Base-by-base conservation (phyloP, 768 basidiomycete genomes). In the Boletus tomentosulus region DNA sequence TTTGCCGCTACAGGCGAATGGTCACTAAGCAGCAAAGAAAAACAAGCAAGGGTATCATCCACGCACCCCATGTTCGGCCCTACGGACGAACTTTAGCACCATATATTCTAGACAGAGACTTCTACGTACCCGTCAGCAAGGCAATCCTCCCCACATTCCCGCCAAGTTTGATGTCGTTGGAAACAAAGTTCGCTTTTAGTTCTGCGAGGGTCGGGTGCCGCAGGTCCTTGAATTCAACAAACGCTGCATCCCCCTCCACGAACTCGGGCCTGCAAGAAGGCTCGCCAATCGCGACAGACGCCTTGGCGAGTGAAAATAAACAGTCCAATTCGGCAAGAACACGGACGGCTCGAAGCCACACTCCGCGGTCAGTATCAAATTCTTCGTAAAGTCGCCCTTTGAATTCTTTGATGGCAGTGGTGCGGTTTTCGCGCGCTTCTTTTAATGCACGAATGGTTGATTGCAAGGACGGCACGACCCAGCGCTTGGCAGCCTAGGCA, bases 281-380 rank as follows among this genome's bases (percentile, higher is more conserved):
- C 69, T 97, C 92, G 42, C 93, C 95, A 39, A 99, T 79, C 9
- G 90, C 89, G n/a, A 73, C 68, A 1, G 94, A 97, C 1, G 92
- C 81, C 69, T 92, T 95, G 5, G 96, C 89, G 45, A 98, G 73
- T 60, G 91, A 92, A 68, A 96, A 84, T 22, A 99, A 73, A 69
- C 97, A 99, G 69, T 99, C 97, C n/a, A 99, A 77, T 72, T 99
- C 95, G 7, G 97, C 88, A 47, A 96, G 80, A 15, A 92, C 85
- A 35, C 91, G 83, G 57, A 94, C 78, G 11, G 86, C 83, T n/a
- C 85, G 82, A 63, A 94, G 71, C 91, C 92, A 96, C 15, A 87
- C 71, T 13, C 80, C 76, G 42, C 90, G 84, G 64, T 95, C 90
- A 4, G 78, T 71, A 66, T 92, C 90, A 62, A 95, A 94, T 70